These are phyloP conservation scores for Tetrahymena malaccensis DNA, from an alignment of 73 alveolate genomes.

Conservation along the genomic window DNA sequence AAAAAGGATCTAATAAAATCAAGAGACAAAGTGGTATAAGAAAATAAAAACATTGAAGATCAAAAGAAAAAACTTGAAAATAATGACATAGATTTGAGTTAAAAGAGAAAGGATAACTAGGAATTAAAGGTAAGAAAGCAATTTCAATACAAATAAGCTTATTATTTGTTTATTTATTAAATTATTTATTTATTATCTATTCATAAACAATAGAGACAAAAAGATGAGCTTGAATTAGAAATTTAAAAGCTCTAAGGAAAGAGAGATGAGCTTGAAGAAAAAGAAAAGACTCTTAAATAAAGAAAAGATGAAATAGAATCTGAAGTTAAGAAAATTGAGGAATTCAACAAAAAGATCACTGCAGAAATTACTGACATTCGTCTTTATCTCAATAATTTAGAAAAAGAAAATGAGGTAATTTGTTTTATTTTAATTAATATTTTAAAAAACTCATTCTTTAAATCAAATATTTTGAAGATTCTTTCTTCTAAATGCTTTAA, in stretches of 20 bases:
- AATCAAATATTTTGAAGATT: too few species aligned
- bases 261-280: conserved; percentile 44
- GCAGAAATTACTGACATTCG: conserved; percentile 45
- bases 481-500: too few species aligned
- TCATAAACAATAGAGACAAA: conserved; percentile 11
- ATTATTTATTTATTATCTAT: neutral
- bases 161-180: neutral
- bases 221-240: conserved; percentile 42
- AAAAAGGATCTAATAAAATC: conserved; percentile 51
- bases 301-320: conserved; percentile 38
- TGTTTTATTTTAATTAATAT: too few species aligned
- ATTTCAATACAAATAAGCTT: too few species aligned
- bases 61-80: conserved; percentile 47
- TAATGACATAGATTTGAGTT: conserved; percentile 24
- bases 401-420: conserved; percentile 36
- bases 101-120: conserved; percentile 40
- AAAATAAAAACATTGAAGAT: conserved; percentile 52
- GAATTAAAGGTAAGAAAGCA: conserved; percentile 34
- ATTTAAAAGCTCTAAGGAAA: conserved; percentile 22
- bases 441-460: too few species aligned
- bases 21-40: conserved; percentile 49
- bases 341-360: conserved; percentile 25
- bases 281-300: conserved; percentile 41
- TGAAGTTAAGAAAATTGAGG: conserved; percentile 6
- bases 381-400: conserved; percentile 18